phyloP scores from a whole-genome alignment of 805 yeast genomes.

The Candida ulmi region DNA sequence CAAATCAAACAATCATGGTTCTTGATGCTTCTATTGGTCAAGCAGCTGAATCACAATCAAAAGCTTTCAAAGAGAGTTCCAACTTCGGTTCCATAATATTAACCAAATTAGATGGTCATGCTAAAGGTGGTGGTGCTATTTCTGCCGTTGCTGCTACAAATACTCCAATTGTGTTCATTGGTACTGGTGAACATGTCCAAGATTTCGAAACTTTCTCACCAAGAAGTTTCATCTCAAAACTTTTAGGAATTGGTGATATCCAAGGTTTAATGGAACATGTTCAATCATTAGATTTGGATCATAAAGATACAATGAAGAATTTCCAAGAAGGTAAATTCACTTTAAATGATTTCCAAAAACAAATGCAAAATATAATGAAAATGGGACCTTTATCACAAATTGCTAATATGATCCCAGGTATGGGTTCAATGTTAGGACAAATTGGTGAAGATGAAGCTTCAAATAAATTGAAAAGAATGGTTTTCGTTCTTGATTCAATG shows the following conservation, averaged over 20 bases:
- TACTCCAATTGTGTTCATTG: conserved; percentile 92
- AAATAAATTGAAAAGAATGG: conserved; percentile 78
- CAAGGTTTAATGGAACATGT: conserved; percentile 94
- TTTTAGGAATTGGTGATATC: conserved; percentile 92
- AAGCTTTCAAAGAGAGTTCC: conserved; percentile 88
- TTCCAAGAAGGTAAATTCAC: conserved; percentile 94
- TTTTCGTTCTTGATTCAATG: conserved; percentile 93
- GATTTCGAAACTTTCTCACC: conserved; percentile 93
- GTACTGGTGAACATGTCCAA: conserved; percentile 96
- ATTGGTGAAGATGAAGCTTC: conserved; percentile 91
- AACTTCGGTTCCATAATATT: conserved; percentile 92
- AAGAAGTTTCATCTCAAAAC: conserved; percentile 79
- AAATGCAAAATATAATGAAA: conserved; percentile 90
- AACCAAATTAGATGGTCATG: conserved; percentile 98
- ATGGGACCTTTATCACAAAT: conserved; percentile 96
- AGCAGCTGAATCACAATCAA: conserved; percentile 93
- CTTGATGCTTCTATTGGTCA: conserved; percentile 97
- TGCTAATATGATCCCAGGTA: conserved; percentile 92
- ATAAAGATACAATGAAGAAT: conserved; percentile 86
- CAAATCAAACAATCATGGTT: conserved; percentile 97
- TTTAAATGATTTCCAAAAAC: conserved; percentile 84
- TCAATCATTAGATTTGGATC: conserved; percentile 78
- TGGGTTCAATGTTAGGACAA: conserved; percentile 80
- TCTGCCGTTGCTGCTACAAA: conserved; percentile 97
- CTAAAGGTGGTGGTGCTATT: conserved; percentile 99